Conservation (phyloP, 2,329 filamentous ascomycete species). For the Seiridium cupressi region DNA sequence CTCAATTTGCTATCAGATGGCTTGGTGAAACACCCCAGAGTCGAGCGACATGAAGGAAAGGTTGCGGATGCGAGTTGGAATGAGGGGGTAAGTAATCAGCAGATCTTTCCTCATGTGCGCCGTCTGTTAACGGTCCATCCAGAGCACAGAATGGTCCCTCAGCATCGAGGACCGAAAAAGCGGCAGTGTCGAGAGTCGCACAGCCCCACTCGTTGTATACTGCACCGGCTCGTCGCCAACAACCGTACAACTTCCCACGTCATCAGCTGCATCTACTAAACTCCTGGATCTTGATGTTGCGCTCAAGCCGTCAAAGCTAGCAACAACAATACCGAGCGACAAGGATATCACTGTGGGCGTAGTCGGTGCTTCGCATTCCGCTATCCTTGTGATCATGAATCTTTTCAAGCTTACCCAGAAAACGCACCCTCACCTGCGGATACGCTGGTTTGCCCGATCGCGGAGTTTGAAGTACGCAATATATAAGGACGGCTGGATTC, state of each 20-base stretch:
- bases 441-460: slow-evolving; percentile 61
- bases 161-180: not conserved
- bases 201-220: slow-evolving; percentile 1
- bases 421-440: slow-evolving; percentile 49
- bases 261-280: slow-evolving; percentile 34
- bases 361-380: slow-evolving; percentile 62
- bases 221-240: slow-evolving; percentile 33
- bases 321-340: slow-evolving; percentile 34
- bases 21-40: slow-evolving; percentile 34
- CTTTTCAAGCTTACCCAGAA: slow-evolving; percentile 50
- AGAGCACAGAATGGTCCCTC: not conserved
- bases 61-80: slow-evolving; percentile 22
- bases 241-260: slow-evolving; percentile 11
- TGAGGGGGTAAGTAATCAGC: not conserved
- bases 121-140: not conserved
- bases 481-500: slow-evolving; percentile 61
- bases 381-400: slow-evolving; percentile 61
- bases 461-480: slow-evolving; percentile 60
- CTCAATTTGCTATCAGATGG: slow-evolving; percentile 42
- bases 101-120: too few relatives aligned
- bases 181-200: not conserved
- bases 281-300: slow-evolving; percentile 52
- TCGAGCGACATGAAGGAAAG: slow-evolving; percentile 34
- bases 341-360: slow-evolving; percentile 47
- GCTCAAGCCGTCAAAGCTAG: slow-evolving; percentile 50